Evolutionary conservation across 345 rosid species (phyloP).

Genomic region (Lepidium sativum): DNA sequence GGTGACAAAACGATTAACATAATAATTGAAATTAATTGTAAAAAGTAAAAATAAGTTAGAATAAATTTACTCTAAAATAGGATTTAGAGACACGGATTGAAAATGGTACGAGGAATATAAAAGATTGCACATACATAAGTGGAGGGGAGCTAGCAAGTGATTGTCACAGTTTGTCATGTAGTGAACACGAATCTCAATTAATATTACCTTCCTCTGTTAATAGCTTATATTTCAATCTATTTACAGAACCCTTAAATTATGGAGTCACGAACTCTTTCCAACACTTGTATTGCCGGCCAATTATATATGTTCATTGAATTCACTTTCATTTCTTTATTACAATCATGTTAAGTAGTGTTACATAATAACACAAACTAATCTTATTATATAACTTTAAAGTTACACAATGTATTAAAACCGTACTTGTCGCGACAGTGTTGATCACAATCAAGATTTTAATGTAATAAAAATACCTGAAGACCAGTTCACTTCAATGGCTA

Average conservation of each 20-base stretch:
- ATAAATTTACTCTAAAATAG: background rate
- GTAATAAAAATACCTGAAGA: background rate
- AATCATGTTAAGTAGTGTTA: background rate
- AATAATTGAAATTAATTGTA: no score
- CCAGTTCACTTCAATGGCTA: conserved; percentile 3
- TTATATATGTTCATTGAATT: conserved; percentile 3
- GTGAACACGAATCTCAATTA: conserved; percentile 22
- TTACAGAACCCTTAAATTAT: conserved; percentile 22
- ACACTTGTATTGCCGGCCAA: conserved; percentile 24
- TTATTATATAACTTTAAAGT: background rate
- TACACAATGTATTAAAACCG: background rate
- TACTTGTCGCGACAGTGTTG: conserved; percentile 17
- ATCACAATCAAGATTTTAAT: conserved; percentile 5
- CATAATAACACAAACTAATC: background rate
- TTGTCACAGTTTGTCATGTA: conserved; percentile 22
- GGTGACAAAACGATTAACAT: no score
- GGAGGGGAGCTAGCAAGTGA: conserved; percentile 23
- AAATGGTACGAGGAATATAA: no score
- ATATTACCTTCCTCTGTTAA: conserved; percentile 2
- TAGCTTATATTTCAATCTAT: background rate
- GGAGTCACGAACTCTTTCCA: conserved; percentile 25
- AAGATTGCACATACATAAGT: background rate
- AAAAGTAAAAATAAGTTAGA: background rate
- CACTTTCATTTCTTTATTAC: background rate
- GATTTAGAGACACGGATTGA: no score